These are phyloP conservation scores for Rhizophora mangle DNA, from an alignment of 345 rosid genomes.

Conservation along the genomic window DNA sequence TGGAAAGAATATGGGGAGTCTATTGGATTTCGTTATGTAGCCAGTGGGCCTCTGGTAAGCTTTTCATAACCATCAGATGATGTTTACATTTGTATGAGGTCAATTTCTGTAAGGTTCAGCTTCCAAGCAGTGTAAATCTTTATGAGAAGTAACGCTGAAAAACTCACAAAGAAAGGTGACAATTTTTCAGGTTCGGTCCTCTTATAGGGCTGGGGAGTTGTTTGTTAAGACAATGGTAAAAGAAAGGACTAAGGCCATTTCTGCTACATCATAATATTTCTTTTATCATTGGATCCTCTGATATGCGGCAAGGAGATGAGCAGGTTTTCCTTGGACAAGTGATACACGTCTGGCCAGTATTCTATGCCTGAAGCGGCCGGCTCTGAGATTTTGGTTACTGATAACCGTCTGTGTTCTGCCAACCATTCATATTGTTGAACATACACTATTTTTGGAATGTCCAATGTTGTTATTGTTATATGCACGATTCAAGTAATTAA, in stretches of 20 bases:
- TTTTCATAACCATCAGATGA: neutral
- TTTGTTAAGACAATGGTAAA: constrained; percentile 89
- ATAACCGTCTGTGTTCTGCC: no score
- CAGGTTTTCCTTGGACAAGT: no score
- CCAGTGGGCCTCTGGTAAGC: constrained; percentile 96
- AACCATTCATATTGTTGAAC: no score
- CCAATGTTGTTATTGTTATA: no score
- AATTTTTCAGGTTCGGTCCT: constrained; percentile 74
- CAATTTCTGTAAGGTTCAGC: neutral
- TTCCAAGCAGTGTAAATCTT: neutral
- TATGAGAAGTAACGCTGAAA: neutral
- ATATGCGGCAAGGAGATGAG: neutral
- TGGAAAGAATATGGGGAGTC: constrained; percentile 98
- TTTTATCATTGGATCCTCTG: neutral
- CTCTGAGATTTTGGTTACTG: no score
- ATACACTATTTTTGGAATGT: no score
- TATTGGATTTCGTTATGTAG: constrained; percentile 88
- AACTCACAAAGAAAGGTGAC: neutral
- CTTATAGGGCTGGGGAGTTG: constrained; percentile 95
- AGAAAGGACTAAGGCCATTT: constrained; percentile 40
- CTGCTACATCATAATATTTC: constrained; percentile 10
- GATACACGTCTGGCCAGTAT: no score
- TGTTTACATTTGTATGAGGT: neutral
- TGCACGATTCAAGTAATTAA: no score
- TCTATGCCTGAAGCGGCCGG: no score